These are phyloP conservation scores for Cercospora citrullina DNA, from an alignment of 2,329 filamentous ascomycete genomes.

Conservation along the genomic window DNA sequence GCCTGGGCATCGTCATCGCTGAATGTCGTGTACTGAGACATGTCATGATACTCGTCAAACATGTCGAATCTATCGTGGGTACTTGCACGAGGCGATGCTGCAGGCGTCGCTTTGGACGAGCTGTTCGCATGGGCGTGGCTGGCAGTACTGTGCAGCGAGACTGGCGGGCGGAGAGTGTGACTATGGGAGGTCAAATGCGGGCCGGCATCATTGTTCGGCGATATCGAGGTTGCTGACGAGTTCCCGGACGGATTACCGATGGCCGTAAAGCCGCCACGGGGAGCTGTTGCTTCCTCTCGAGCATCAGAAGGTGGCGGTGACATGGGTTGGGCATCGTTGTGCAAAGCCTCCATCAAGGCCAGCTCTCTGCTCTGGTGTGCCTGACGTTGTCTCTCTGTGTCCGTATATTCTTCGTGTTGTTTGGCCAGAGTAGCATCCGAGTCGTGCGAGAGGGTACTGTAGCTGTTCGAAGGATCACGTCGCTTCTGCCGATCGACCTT, in stretches of 20 bases:
- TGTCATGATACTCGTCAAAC: constrained; percentile 17
- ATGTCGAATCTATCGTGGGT: constrained; percentile 28
- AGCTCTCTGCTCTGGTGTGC: constrained; percentile 43
- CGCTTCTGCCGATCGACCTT: constrained; percentile 56
- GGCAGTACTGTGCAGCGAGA: constrained; percentile 30
- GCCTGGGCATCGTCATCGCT: constrained; percentile 20
- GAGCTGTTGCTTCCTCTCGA: constrained; percentile 16
- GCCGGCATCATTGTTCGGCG: constrained; percentile 16
- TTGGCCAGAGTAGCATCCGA: constrained; percentile 26
- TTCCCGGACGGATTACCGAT: constrained; percentile 28
- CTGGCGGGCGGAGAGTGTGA: constrained; percentile 33
- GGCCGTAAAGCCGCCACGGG: not conserved
- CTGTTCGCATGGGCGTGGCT: constrained; percentile 47
- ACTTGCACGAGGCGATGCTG: not conserved
- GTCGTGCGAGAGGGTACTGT: constrained; percentile 22
- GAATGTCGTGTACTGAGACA: constrained; percentile 3
- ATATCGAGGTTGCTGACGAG: not conserved
- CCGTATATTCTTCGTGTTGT: constrained; percentile 12
- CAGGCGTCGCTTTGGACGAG: constrained; percentile 38
- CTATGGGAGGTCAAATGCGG: constrained; percentile 27
- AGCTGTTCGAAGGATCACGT: constrained; percentile 29
- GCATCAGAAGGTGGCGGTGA: constrained; percentile 37
- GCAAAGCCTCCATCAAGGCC: constrained; percentile 36
- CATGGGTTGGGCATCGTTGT: constrained; percentile 39
- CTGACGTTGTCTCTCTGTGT: constrained; percentile 29